phyloP scores from a whole-genome alignment of 441 rosid species.

The Gossypium aridum region DNA sequence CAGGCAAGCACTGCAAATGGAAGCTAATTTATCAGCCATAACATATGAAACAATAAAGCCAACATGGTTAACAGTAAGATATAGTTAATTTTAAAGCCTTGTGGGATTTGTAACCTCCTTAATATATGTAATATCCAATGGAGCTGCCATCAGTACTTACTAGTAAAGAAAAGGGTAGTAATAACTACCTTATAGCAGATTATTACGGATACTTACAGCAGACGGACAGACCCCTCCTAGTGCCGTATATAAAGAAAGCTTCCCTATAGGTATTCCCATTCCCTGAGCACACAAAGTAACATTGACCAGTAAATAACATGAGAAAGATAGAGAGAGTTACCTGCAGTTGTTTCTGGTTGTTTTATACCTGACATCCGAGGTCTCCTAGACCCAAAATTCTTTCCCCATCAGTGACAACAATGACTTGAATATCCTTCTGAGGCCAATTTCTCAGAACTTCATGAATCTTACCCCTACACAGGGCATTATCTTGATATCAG shows the following conservation, averaged over 20 bases:
- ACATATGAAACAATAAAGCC: background rate
- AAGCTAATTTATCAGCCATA: background rate
- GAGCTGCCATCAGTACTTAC: background rate
- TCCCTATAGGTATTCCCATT: constrained; percentile 95
- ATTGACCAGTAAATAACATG: constrained; percentile 1
- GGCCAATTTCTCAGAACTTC: constrained; percentile 91
- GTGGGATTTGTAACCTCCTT: background rate
- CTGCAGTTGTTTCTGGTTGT: constrained; percentile 12
- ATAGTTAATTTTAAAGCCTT: background rate
- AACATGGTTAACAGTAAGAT: background rate
- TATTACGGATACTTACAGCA: constrained; percentile 44
- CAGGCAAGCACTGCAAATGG: constrained; percentile 61
- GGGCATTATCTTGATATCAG: background rate
- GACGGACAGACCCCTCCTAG: constrained; percentile 87
- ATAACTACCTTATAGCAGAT: background rate
- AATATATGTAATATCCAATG: background rate
- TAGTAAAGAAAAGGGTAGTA: background rate
- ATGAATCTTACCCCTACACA: constrained; percentile 59
- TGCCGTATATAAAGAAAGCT: constrained; percentile 81
- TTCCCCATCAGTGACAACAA: constrained; percentile 90
- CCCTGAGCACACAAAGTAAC: constrained; percentile 41
- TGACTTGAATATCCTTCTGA: constrained; percentile 78
- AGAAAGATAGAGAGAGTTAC: constrained; percentile 5
- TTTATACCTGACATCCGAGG: constrained; percentile 82
- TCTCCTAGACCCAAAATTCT: constrained; percentile 86